A percentile compares a stretch with the other conserved stretches of the same genome.
Conservation (phyloP, 2,329 filamentous ascomycete species). For the Colletotrichum sp. region DNA sequence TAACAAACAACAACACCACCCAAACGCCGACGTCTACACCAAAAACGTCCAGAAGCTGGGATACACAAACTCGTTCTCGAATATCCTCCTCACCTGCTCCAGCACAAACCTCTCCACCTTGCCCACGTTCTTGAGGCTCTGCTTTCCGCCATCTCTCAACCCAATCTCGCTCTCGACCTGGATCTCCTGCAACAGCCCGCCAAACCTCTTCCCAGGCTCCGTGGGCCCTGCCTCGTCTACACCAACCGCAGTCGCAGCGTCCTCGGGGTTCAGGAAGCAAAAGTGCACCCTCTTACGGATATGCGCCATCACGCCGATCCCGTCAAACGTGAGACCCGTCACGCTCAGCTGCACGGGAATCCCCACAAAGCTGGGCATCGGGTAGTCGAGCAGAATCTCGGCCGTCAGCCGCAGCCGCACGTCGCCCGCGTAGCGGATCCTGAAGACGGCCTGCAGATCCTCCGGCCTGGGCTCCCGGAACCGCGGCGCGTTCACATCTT, state of each 20-base stretch:
- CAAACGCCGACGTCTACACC: slow-evolving; percentile 44
- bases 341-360: slow-evolving; percentile 95
- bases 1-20: background rate
- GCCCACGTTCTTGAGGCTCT: slow-evolving; percentile 96
- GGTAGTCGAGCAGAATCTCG: slow-evolving; percentile 95
- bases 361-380: slow-evolving; percentile 97
- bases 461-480: slow-evolving; percentile 78
- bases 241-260: slow-evolving; percentile 76
- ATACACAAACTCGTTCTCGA: slow-evolving; percentile 98
- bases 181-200: slow-evolving; percentile 87
- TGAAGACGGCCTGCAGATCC: slow-evolving; percentile 91
- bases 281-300: slow-evolving; percentile 90
- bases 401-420: slow-evolving; percentile 88
- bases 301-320: slow-evolving; percentile 88
- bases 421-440: slow-evolving; percentile 87
- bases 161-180: slow-evolving; percentile 98
- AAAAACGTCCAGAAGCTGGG: slow-evolving; percentile 98
- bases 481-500: slow-evolving; percentile 42
- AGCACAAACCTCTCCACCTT: slow-evolving; percentile 98
- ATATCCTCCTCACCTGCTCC: slow-evolving; percentile 94
- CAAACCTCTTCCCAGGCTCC: slow-evolving; percentile 48
- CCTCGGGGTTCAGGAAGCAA: slow-evolving; percentile 91
- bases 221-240: slow-evolving; percentile 40
- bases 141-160: slow-evolving; percentile 86
- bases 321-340: slow-evolving; percentile 93